A percentile compares a stretch with the other conserved stretches of the same genome.
phyloP scores from a whole-genome alignment of 2,329 filamentous ascomycete species.

The Chaetomium sp. region DNA sequence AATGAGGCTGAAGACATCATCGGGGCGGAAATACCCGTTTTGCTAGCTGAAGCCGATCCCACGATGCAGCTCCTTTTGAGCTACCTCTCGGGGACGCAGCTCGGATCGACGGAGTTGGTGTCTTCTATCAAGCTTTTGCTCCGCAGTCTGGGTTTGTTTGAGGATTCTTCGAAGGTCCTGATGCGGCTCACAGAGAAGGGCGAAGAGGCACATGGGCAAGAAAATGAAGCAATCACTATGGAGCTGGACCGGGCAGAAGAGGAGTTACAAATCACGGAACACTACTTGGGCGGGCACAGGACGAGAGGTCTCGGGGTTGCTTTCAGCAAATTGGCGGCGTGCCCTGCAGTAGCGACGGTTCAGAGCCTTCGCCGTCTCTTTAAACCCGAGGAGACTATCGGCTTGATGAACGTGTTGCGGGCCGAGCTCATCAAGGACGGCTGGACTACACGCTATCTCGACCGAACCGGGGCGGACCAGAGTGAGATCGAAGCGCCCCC shows the following conservation, averaged over 20 bases:
- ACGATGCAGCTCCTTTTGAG: constrained; percentile 67
- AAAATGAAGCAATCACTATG: constrained; percentile 48
- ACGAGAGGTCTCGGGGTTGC: constrained; percentile 67
- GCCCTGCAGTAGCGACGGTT: constrained; percentile 62
- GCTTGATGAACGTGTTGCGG: constrained; percentile 71
- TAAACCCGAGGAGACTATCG: constrained; percentile 67
- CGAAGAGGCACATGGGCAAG: constrained; percentile 35
- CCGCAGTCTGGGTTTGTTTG: constrained; percentile 65
- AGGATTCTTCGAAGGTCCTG: constrained; percentile 44
- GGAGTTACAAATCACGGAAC: constrained; percentile 68
- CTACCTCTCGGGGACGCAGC: constrained; percentile 65
- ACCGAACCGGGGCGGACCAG: constrained; percentile 47
- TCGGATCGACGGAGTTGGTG: constrained; percentile 67
- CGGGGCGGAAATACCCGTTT: constrained; percentile 62
- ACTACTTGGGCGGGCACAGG: constrained; percentile 66
- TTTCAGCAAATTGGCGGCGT: constrained; percentile 69
- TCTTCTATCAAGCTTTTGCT: constrained; percentile 67
- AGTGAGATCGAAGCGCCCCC: constrained; percentile 53
- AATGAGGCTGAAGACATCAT: constrained; percentile 52
- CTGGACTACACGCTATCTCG: constrained; percentile 74
- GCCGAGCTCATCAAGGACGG: constrained; percentile 73
- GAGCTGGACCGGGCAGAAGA: constrained; percentile 63
- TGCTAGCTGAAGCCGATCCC: constrained; percentile 67
- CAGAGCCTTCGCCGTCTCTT: constrained; percentile 65
- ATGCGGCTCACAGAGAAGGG: constrained; percentile 39